Conservation (phyloP, 371 early-diverging fungal genomes). For the Circinella minor region DNA sequence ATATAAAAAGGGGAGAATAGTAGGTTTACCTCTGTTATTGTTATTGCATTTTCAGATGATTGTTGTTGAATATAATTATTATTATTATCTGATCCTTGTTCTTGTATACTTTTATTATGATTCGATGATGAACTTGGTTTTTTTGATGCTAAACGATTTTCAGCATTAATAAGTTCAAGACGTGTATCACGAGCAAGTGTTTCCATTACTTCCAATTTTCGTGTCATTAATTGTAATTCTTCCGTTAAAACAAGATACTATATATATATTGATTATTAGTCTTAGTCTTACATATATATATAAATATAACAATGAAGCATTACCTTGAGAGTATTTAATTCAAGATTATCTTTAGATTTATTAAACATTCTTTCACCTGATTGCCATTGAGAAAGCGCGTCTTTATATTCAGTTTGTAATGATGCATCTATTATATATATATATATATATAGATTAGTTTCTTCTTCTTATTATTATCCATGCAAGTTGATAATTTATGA, state of each 20-base stretch:
- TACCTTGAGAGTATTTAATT: constrained; percentile 15
- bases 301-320: not conserved
- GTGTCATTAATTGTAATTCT: constrained; percentile 15
- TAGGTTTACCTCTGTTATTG: not conserved
- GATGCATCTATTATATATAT: not conserved
- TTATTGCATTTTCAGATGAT: not conserved
- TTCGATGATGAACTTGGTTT: not conserved
- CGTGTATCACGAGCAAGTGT: constrained; percentile 14
- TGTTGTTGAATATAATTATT: not conserved
- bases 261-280: not conserved
- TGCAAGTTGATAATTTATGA: not conserved
- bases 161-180: constrained; percentile 21
- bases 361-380: constrained; percentile 9
- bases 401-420: constrained; percentile 16
- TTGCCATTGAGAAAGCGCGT: constrained; percentile 17
- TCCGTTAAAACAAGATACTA: constrained; percentile 22
- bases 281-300: not conserved
- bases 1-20: too few species aligned
- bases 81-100: not conserved
- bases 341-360: constrained; percentile 5
- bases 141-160: constrained; percentile 12
- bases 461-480: too few species aligned
- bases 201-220: constrained; percentile 11
- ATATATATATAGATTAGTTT: not conserved
- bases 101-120: not conserved